Evolutionary conservation across 257 asterid genomes (phyloP).

Genomic region (Solanum rostratum): DNA sequence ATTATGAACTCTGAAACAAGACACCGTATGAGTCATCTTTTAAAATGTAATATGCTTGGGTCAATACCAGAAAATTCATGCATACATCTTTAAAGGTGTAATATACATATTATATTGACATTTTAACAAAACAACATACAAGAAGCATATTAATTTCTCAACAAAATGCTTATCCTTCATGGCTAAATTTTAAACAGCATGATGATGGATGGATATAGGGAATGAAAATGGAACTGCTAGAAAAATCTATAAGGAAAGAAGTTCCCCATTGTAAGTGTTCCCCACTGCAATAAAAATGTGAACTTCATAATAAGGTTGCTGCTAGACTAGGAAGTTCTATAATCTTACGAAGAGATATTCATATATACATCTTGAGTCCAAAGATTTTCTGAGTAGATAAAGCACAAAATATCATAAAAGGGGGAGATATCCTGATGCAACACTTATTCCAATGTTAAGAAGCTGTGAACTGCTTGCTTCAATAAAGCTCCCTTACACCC

Average conservation of each 20-base stretch:
- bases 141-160: neutral
- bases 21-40: neutral
- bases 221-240: neutral
- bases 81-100: neutral
- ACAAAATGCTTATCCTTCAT: neutral
- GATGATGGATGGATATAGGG: neutral
- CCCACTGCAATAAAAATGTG: neutral
- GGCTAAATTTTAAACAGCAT: neutral
- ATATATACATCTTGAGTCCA: neutral
- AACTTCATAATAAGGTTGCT: neutral
- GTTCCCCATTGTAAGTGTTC: neutral
- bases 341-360: neutral
- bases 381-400: neutral
- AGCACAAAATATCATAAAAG: neutral
- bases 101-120: neutral
- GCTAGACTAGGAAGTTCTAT: neutral
- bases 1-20: neutral
- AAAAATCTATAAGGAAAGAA: neutral
- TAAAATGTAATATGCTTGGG: neutral
- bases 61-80: neutral
- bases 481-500: neutral
- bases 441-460: neutral
- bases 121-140: neutral
- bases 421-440: neutral
- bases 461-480: neutral